A percentile compares a stretch with the other conserved stretches of the same genome.
phyloP scores from a whole-genome alignment of 139 green algal genomes.

The Chlamydomonas sp. region DNA sequence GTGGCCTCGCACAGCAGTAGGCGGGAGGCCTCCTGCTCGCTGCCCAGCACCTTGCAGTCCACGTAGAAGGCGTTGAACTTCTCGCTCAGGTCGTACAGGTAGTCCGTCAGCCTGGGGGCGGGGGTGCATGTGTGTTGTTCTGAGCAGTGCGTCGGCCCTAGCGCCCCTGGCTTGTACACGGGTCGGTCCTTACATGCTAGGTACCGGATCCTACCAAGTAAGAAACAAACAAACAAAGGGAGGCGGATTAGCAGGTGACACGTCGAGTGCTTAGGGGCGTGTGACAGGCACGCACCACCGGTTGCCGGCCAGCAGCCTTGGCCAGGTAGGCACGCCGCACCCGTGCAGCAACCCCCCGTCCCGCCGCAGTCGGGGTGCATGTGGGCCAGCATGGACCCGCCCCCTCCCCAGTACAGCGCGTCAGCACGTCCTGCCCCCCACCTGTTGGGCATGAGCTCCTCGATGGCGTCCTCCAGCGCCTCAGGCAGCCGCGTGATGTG shows the following conservation, averaged over 20 bases:
- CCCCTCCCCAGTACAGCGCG: not conserved
- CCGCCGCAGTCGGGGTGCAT: not conserved
- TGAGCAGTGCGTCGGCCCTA: too few species aligned
- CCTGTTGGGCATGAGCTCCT: too few species aligned
- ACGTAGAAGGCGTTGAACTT: slow-evolving; percentile 96
- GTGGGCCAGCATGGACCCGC: not conserved
- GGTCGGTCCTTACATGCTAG: too few species aligned
- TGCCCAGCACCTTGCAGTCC: slow-evolving; percentile 93
- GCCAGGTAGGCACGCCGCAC: too few species aligned
- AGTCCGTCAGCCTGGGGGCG: slow-evolving; percentile 87
- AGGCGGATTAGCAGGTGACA: not conserved
- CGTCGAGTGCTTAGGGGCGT: too few species aligned
- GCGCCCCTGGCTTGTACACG: too few species aligned
- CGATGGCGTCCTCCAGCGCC: slow-evolving; percentile 83
- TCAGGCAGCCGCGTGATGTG: slow-evolving; percentile 85
- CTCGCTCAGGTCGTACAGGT: slow-evolving; percentile 91
- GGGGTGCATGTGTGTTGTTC: too few species aligned
- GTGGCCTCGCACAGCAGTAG: too few species aligned
- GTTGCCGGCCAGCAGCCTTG: not conserved
- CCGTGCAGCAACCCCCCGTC: too few species aligned
- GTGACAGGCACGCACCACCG: not conserved
- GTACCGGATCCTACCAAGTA: too few species aligned
- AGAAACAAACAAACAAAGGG: too few species aligned
- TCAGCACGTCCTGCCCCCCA: not conserved
- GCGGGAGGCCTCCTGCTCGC: slow-evolving; percentile 82